Percentiles rank a stretch among this genome's conserved stretches.
These are phyloP conservation scores for Clarireedia hainanense DNA, from an alignment of 2,329 filamentous ascomycete genomes.

Conservation along the genomic window DNA sequence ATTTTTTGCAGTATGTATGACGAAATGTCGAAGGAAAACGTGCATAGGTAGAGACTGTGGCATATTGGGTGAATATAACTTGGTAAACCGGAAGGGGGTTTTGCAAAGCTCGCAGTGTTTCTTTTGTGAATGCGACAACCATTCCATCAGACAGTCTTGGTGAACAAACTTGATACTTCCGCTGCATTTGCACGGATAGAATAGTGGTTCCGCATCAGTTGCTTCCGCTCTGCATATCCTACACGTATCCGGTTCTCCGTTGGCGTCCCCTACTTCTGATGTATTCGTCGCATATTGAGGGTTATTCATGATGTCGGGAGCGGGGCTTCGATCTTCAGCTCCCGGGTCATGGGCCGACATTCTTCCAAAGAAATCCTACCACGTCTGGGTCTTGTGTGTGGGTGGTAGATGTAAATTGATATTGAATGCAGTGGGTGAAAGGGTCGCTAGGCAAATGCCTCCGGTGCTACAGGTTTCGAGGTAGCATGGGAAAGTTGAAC, in stretches of 20 bases:
- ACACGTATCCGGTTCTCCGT: constrained; percentile 62
- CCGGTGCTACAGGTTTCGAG: background rate
- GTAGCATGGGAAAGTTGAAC: background rate
- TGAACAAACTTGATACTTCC: constrained; percentile 98
- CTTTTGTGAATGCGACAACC: constrained; percentile 97
- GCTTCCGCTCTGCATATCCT: constrained; percentile 92
- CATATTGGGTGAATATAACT: constrained; percentile 94
- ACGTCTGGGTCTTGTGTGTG: background rate
- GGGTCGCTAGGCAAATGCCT: background rate
- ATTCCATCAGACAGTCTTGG: constrained; percentile 97
- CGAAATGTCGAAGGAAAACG: constrained; percentile 73
- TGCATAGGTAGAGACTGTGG: constrained; percentile 71
- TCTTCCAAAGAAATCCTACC: background rate
- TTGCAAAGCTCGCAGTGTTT: constrained; percentile 99
- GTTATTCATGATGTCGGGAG: constrained; percentile 50
- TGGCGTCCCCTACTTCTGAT: constrained; percentile 24
- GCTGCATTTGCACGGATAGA: constrained; percentile 97
- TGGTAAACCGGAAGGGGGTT: constrained; percentile 95
- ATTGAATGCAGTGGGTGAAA: background rate
- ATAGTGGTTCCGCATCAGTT: constrained; percentile 74
- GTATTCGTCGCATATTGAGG: constrained; percentile 39
- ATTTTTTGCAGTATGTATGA: constrained; percentile 63
- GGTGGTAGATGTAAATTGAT: background rate
- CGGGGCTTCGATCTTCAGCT: constrained; percentile 11
- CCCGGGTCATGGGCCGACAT: background rate